Evolutionary conservation across 177 flowering plant genomes (phyloP).

Genomic region (Telopea speciosissima): DNA sequence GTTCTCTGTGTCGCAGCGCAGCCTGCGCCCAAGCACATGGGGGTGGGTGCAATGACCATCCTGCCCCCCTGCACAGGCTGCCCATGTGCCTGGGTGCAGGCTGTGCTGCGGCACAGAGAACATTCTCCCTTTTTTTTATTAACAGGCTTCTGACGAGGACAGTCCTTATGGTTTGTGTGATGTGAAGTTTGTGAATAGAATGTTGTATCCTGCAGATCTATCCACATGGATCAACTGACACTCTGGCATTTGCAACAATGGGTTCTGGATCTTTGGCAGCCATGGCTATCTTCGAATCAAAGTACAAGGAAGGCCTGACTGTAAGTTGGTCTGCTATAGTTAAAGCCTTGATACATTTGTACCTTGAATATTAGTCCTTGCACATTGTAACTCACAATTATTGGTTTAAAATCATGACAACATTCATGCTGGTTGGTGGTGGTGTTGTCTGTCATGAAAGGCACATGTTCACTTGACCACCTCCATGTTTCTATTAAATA

Average conservation of each 20-base stretch:
- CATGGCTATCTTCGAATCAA: slow-evolving; percentile 84
- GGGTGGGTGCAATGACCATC: no score
- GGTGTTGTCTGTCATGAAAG: background rate
- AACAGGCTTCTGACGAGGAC: background rate
- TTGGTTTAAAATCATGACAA: no score
- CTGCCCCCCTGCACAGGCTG: no score
- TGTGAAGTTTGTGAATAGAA: slow-evolving; percentile 2
- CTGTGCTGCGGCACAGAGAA: no score
- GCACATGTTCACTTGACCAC: background rate
- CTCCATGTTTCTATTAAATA: background rate
- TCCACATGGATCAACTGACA: slow-evolving; percentile 98
- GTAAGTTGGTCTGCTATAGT: slow-evolving; percentile 42
- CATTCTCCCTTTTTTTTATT: slow-evolving; percentile 1
- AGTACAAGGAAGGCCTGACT: slow-evolving; percentile 62
- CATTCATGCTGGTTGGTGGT: background rate
- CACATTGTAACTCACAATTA: background rate
- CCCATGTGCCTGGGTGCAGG: no score
- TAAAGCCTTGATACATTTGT: background rate
- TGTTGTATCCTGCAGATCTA: slow-evolving; percentile 54
- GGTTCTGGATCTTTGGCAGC: slow-evolving; percentile 98
- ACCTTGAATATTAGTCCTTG: background rate
- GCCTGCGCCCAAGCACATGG: no score
- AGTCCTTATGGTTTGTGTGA: background rate
- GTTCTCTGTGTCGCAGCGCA: no score
- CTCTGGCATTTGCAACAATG: slow-evolving; percentile 94